Conservation (phyloP, 2,329 filamentous ascomycete genomes). For the Sclerotinia minor region DNA sequence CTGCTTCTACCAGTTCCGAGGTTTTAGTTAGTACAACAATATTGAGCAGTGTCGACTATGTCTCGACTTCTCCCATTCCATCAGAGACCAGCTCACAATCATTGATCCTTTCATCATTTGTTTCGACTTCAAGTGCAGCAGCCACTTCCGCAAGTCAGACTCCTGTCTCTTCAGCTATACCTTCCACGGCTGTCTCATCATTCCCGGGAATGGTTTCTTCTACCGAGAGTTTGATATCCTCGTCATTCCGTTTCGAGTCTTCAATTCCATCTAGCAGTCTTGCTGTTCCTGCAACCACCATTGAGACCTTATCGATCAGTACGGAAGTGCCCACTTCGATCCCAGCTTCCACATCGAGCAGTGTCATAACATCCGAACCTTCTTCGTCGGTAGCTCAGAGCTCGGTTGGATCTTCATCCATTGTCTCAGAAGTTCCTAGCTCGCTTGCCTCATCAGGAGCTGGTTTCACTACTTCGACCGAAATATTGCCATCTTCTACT, state of each 20-base stretch:
- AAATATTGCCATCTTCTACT: background rate
- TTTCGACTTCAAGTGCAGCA: background rate
- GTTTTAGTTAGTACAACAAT: background rate
- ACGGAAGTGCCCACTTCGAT: background rate
- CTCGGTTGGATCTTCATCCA: background rate
- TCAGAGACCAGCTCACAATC: background rate
- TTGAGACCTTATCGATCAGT: background rate
- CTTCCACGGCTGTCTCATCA: background rate
- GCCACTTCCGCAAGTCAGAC: conserved; percentile 1
- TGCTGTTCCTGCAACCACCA: background rate
- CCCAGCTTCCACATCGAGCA: background rate
- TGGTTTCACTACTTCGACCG: background rate
- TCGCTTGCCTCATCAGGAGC: background rate
- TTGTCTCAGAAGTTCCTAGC: background rate
- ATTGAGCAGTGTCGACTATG: background rate
- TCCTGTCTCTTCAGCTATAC: background rate
- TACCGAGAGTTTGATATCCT: background rate
- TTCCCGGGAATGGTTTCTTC: background rate
- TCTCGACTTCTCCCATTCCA: background rate
- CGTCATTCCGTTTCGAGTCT: background rate
- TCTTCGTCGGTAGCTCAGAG: background rate
- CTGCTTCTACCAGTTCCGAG: conserved; percentile 4
- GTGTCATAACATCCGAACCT: background rate
- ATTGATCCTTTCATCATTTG: background rate
- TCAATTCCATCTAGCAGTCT: background rate